phyloP scores from a whole-genome alignment of 805 yeast species.

The Candida germanica region DNA sequence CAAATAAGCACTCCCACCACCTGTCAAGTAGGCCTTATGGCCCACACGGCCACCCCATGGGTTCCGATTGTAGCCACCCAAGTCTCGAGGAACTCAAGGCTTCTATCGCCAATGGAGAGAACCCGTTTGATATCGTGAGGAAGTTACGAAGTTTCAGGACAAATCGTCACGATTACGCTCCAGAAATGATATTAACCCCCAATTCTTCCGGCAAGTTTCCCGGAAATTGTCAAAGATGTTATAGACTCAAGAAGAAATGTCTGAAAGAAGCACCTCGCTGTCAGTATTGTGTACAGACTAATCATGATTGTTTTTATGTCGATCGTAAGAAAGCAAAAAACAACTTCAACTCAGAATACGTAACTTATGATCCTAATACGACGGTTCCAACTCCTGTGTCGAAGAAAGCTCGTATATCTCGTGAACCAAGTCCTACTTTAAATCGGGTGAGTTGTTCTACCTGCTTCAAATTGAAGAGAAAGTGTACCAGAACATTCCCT shows the following conservation, averaged over 20 bases:
- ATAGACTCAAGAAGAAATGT: conserved; percentile 42
- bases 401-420: conserved; percentile 1
- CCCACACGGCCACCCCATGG: background rate
- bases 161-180: conserved; percentile 5
- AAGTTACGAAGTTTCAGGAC: conserved; percentile 4
- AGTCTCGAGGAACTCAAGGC: background rate
- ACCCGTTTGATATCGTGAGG: conserved; percentile 6
- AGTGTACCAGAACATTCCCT: conserved; percentile 37
- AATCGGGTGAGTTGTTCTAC: conserved; percentile 34
- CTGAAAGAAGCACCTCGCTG: conserved; percentile 38
- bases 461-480: conserved; percentile 39
- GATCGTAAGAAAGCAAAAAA: conserved; percentile 13
- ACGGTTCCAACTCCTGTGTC: background rate
- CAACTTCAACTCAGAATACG: conserved; percentile 6
- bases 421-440: background rate
- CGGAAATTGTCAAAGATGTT: conserved; percentile 17
- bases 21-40: background rate
- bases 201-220: background rate
- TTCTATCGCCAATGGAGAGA: conserved; percentile 1
- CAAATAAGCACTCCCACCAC: too few relatives aligned
- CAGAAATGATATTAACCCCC: conserved; percentile 3
- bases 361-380: background rate
- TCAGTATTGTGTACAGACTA: conserved; percentile 33
- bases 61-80: background rate
- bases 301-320: conserved; percentile 36